Percentiles rank a stretch among this genome's conserved stretches.
phyloP scores from a whole-genome alignment of 345 rosid genomes.

The Bretschneidera sinensis region DNA sequence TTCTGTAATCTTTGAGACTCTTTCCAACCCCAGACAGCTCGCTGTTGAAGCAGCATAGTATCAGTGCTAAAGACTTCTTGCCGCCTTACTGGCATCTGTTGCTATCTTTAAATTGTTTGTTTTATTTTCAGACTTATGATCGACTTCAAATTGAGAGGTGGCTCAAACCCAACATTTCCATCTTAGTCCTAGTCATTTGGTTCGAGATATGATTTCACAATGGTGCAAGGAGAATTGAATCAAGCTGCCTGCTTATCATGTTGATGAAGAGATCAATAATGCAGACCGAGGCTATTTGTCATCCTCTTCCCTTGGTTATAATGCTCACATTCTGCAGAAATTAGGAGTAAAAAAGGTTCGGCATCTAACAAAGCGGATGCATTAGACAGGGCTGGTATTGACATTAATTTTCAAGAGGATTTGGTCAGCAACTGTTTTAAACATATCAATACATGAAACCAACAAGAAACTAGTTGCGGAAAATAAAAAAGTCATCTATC shows the following conservation, averaged over 20 bases:
- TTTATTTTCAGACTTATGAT: constrained; percentile 53
- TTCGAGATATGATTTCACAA: constrained; percentile 45
- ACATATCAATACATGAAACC: constrained; percentile 37
- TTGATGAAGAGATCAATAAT: constrained; percentile 14
- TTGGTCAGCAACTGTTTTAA: too few relatives aligned
- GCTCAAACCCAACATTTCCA: constrained; percentile 39
- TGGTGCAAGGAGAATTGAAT: constrained; percentile 38
- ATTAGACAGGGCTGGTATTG: too few relatives aligned
- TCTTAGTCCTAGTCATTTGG: constrained; percentile 45
- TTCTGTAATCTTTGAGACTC: too few relatives aligned
- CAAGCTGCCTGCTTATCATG: constrained; percentile 26
- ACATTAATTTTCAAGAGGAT: too few relatives aligned
- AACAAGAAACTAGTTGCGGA: constrained; percentile 37
- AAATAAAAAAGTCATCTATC: constrained; percentile 31
- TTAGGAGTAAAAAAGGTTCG: constrained; percentile 49
- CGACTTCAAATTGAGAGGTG: constrained; percentile 34
- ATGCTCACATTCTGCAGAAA: constrained; percentile 37
- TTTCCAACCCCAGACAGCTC: too few relatives aligned
- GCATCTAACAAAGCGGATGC: constrained; percentile 35
- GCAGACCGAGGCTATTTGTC: constrained; percentile 34
- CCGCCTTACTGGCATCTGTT: too few relatives aligned
- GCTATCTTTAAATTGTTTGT: too few relatives aligned
- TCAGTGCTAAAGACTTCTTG: too few relatives aligned
- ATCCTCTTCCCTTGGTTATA: too few relatives aligned
- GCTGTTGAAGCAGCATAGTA: too few relatives aligned